Conservation (phyloP, 148 eudicot species). For the Rhododendron griersonianum region DNA sequence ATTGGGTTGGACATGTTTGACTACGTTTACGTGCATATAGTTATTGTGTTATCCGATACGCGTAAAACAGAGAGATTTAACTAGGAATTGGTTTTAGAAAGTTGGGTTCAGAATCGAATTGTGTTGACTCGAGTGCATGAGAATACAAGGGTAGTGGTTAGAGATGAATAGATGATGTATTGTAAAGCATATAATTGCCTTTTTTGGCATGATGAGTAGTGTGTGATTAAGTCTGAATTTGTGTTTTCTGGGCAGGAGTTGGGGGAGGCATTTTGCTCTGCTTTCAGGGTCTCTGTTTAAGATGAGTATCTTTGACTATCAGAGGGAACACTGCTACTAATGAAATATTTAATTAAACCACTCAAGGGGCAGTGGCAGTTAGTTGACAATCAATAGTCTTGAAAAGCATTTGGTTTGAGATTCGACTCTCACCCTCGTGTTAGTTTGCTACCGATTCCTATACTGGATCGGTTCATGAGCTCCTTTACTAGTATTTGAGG, state of each 20-base stretch:
- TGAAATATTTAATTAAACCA: not conserved
- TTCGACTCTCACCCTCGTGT: too few species aligned
- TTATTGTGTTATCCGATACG: not conserved
- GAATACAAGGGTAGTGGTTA: constrained; percentile 17
- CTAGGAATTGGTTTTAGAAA: not conserved
- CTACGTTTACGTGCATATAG: not conserved
- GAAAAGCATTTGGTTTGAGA: not conserved
- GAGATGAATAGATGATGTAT: not conserved
- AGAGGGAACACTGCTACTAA: not conserved
- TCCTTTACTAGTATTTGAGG: too few species aligned
- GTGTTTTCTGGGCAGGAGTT: not conserved
- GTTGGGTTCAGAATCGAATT: not conserved
- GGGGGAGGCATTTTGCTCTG: not conserved
- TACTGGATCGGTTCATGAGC: not conserved
- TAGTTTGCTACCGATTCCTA: not conserved
- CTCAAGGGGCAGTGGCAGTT: not conserved
- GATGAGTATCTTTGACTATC: not conserved
- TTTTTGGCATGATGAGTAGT: not conserved
- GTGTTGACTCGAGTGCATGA: constrained; percentile 16
- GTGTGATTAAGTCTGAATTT: not conserved
- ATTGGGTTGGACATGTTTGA: not conserved
- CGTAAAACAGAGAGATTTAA: not conserved
- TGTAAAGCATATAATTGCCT: not conserved
- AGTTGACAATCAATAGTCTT: too few species aligned
- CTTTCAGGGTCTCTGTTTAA: not conserved